These are phyloP conservation scores for Buxus sempervirens DNA, from an alignment of 164 flowering plant genomes.

Conservation along the genomic window DNA sequence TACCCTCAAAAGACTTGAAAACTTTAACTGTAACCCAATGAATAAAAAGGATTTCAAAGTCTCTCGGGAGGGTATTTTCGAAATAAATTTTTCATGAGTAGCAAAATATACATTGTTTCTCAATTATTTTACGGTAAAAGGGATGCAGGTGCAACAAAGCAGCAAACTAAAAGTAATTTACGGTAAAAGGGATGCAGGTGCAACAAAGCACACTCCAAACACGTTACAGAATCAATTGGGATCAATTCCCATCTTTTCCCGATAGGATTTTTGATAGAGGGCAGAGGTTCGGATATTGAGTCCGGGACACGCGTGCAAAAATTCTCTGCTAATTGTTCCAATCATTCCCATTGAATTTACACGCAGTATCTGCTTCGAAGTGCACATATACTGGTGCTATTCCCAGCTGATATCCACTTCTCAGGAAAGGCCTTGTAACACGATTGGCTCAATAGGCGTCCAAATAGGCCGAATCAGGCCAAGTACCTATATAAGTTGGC, in stretches of 20 bases:
- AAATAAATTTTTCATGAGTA: too few species aligned
- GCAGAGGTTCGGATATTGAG: constrained; percentile 6
- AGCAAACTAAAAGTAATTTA: constrained; percentile 6
- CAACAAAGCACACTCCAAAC: constrained; percentile 10
- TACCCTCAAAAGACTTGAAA: too few species aligned
- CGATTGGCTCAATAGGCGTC: constrained; percentile 4
- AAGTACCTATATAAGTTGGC: constrained; percentile 74
- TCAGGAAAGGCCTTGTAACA: neutral
- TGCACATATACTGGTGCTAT: constrained; percentile 4
- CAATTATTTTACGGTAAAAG: too few species aligned
- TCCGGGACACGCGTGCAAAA: constrained; percentile 6
- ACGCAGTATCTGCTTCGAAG: neutral
- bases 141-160: too few species aligned
- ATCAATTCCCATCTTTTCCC: constrained; percentile 7
- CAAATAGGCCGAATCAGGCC: constrained; percentile 44
- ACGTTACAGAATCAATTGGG: constrained; percentile 5
- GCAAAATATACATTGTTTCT: too few species aligned
- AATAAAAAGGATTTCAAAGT: too few species aligned
- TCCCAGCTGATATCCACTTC: constrained; percentile 10
- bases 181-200: neutral
- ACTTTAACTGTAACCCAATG: too few species aligned
- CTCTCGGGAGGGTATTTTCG: too few species aligned
- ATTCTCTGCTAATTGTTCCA: neutral
- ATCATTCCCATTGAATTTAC: neutral
- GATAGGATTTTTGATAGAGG: constrained; percentile 1